phyloP scores from a whole-genome alignment of 257 asterid species.

The Ajuga chamaepitys region DNA sequence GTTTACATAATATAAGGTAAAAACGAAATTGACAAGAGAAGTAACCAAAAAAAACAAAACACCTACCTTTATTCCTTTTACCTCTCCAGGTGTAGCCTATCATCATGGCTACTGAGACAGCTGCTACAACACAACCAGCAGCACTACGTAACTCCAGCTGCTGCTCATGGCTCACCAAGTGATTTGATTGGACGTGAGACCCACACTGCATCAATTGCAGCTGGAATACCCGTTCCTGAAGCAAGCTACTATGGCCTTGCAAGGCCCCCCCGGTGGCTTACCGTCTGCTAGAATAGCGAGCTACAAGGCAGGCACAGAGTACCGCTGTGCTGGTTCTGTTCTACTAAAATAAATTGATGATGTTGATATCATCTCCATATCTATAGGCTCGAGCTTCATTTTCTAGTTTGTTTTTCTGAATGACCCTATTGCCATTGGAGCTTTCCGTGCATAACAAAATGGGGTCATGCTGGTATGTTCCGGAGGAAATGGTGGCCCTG shows the following conservation, averaged over 20 bases:
- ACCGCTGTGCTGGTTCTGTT: conserved; percentile 42
- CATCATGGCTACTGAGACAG: too few species aligned
- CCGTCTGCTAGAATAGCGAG: conserved; percentile 58
- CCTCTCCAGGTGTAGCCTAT: too few species aligned
- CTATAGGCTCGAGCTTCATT: conserved; percentile 42
- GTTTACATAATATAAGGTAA: too few species aligned
- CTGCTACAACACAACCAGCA: too few species aligned
- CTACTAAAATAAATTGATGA: conserved; percentile 66
- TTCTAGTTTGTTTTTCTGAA: conserved; percentile 37
- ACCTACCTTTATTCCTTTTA: too few species aligned
- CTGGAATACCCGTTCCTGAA: conserved; percentile 33
- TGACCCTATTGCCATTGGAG: conserved; percentile 75
- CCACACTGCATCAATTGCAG: conserved; percentile 66
- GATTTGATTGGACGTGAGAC: conserved; percentile 63
- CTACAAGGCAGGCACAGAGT: conserved; percentile 54
- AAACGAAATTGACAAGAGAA: too few species aligned
- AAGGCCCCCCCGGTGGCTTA: conserved; percentile 49
- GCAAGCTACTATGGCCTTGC: conserved; percentile 69
- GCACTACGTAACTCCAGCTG: not conserved
- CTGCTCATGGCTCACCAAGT: conserved; percentile 41
- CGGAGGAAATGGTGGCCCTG: conserved; percentile 69
- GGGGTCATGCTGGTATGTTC: conserved; percentile 62
- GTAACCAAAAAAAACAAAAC: too few species aligned
- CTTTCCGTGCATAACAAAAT: conserved; percentile 58
- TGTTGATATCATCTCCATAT: conserved; percentile 62